Percentiles rank a stretch among this genome's conserved stretches.
Conservation (phyloP, 2,329 filamentous ascomycete species). For the Fulvia fulva region DNA sequence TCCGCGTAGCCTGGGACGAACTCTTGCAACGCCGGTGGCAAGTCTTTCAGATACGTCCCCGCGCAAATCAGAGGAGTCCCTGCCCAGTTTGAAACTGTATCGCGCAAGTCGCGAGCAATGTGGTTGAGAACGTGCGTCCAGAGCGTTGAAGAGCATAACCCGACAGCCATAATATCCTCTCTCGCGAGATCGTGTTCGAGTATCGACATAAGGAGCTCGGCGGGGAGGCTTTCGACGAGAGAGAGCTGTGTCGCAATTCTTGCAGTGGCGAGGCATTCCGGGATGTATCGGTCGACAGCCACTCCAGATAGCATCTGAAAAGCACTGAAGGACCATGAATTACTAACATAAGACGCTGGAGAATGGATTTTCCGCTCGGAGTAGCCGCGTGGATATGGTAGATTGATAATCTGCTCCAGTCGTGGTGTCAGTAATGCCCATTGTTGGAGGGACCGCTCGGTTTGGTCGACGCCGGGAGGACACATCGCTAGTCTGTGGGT, state of each 20-base stretch:
- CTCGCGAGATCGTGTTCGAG: neutral
- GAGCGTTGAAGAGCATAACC: conserved; percentile 8
- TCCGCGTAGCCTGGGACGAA: neutral
- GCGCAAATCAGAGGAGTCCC: conserved; percentile 9
- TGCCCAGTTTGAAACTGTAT: conserved; percentile 1
- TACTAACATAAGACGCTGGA: neutral
- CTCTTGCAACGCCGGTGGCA: conserved; percentile 6
- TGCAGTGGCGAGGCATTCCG: neutral
- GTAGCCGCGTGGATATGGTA: neutral
- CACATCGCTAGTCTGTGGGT: neutral
- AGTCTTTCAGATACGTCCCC: conserved; percentile 4
- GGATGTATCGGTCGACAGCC: neutral
- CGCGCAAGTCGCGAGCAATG: neutral
- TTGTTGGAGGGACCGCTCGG: neutral
- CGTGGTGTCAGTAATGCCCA: neutral
- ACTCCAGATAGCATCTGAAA: neutral
- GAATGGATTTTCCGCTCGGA: neutral
- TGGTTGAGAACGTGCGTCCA: conserved; percentile 7
- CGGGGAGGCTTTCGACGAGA: conserved; percentile 5
- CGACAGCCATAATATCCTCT: conserved; percentile 5
- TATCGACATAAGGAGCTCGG: conserved; percentile 3
- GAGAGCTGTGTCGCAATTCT: neutral
- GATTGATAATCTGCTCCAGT: neutral
- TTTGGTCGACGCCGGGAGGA: neutral
- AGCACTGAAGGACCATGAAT: neutral